A percentile compares a stretch with the other conserved stretches of the same genome.
These are phyloP conservation scores for Malassezia pachydermatis DNA, from an alignment of 1,284 basidiomycete genomes.

Conservation along the genomic window DNA sequence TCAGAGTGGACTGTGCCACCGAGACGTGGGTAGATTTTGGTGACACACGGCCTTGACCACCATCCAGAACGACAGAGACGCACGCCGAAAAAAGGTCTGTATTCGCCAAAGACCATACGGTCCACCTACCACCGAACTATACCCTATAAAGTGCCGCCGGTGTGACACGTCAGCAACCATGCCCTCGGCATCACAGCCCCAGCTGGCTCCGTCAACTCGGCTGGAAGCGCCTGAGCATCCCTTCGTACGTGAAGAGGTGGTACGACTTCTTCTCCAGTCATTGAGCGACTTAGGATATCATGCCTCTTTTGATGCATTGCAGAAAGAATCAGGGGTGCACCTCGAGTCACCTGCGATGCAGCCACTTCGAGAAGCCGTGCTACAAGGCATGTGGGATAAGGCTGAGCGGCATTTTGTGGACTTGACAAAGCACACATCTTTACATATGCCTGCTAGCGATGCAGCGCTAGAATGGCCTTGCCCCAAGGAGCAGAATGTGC, in stretches of 20 bases:
- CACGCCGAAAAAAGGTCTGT: no score
- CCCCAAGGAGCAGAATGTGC: neutral
- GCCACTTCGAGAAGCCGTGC: constrained; percentile 69
- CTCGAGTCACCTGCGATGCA: constrained; percentile 70
- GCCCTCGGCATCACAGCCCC: neutral
- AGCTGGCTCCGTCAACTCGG: no score
- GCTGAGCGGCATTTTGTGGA: constrained; percentile 54
- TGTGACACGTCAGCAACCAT: no score
- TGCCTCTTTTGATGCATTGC: constrained; percentile 75
- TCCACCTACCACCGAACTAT: no score
- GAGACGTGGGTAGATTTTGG: no score
- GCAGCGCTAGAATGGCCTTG: neutral
- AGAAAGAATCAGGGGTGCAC: constrained; percentile 81
- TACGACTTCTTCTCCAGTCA: constrained; percentile 79
- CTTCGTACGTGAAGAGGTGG: constrained; percentile 71
- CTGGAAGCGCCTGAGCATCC: neutral
- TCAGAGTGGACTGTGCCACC: no score
- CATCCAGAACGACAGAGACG: no score
- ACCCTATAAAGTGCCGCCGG: no score
- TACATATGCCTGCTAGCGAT: neutral
- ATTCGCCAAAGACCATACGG: no score
- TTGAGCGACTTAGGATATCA: constrained; percentile 83
- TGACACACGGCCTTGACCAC: no score
- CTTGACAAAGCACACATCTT: neutral
- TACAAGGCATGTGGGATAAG: constrained; percentile 72